phyloP scores from a whole-genome alignment of 768 basidiomycete genomes.

The Auriscalpium vulgare region DNA sequence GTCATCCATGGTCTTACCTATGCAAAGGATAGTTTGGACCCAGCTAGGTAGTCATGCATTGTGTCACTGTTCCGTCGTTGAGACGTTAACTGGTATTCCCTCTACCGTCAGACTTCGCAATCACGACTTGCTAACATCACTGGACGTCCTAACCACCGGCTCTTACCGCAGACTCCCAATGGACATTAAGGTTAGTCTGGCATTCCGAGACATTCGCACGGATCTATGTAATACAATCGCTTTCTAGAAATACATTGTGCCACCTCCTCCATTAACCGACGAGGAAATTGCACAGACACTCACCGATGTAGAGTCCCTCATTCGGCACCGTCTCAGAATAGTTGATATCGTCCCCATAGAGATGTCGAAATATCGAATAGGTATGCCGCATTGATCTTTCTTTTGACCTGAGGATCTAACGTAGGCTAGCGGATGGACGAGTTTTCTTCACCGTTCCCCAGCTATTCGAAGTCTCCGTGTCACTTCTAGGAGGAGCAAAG shows the following conservation, averaged over 20 bases:
- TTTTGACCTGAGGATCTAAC: conserved; percentile 14
- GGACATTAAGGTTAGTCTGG: conserved; percentile 56
- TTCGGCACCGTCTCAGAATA: conserved; percentile 73
- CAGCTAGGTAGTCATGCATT: conserved; percentile 50
- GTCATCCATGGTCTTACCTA: conserved; percentile 55
- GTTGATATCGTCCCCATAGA: conserved; percentile 76
- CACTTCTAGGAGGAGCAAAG: conserved; percentile 58
- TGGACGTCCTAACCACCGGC: conserved; percentile 83
- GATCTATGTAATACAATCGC: neutral
- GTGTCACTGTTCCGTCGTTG: conserved; percentile 4
- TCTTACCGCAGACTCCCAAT: conserved; percentile 80
- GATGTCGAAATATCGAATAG: conserved; percentile 65
- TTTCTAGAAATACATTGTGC: conserved; percentile 59
- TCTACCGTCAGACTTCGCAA: conserved; percentile 63
- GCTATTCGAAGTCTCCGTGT: conserved; percentile 68
- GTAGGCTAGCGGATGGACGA: conserved; percentile 58
- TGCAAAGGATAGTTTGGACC: conserved; percentile 62
- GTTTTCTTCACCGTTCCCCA: conserved; percentile 67
- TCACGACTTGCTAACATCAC: conserved; percentile 86
- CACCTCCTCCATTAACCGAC: conserved; percentile 59
- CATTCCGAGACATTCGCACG: neutral
- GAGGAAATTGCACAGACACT: conserved; percentile 58
- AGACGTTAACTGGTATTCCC: neutral
- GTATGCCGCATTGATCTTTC: conserved; percentile 28
- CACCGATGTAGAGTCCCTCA: conserved; percentile 63